Conservation (phyloP, 1,284 basidiomycete species). For the Pyrrhoderma noxium region DNA sequence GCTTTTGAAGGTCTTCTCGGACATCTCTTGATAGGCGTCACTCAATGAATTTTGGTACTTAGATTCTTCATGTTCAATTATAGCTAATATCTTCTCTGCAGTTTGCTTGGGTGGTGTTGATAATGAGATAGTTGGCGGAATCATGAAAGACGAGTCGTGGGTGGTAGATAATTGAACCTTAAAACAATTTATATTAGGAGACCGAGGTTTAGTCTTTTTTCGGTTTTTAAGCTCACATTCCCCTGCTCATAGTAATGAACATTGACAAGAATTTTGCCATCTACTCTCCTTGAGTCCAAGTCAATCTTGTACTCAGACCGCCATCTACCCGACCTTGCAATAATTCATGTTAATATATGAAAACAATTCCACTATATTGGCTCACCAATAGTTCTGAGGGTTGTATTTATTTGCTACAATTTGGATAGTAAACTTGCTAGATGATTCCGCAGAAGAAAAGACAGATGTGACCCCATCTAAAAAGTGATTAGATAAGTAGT, state of each 20-base stretch:
- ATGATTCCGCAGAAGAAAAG: constrained; percentile 43
- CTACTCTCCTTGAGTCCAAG: constrained; percentile 44
- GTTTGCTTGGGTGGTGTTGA: constrained; percentile 44
- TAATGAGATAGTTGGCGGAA: constrained; percentile 50
- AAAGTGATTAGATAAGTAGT: constrained; percentile 76
- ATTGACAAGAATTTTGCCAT: constrained; percentile 69
- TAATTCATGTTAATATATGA: constrained; percentile 7
- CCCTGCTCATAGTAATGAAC: constrained; percentile 97
- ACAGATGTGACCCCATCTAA: constrained; percentile 66
- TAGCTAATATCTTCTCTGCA: constrained; percentile 68
- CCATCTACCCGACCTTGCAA: constrained; percentile 84
- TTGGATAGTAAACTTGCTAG: constrained; percentile 61
- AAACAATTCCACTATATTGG: background rate
- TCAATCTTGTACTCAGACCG: constrained; percentile 71
- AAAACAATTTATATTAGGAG: too few species aligned
- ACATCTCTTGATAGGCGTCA: constrained; percentile 78
- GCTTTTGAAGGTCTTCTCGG: constrained; percentile 87
- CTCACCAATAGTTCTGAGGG: constrained; percentile 82
- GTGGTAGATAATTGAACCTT: constrained; percentile 84
- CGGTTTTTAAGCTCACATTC: constrained; percentile 51
- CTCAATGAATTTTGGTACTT: constrained; percentile 72
- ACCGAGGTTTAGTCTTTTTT: too few species aligned
- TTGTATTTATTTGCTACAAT: constrained; percentile 93
- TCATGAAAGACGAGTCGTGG: constrained; percentile 56
- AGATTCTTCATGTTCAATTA: constrained; percentile 74